phyloP scores from a whole-genome alignment of 208 protist species.

The Leishmania guyanensis region DNA sequence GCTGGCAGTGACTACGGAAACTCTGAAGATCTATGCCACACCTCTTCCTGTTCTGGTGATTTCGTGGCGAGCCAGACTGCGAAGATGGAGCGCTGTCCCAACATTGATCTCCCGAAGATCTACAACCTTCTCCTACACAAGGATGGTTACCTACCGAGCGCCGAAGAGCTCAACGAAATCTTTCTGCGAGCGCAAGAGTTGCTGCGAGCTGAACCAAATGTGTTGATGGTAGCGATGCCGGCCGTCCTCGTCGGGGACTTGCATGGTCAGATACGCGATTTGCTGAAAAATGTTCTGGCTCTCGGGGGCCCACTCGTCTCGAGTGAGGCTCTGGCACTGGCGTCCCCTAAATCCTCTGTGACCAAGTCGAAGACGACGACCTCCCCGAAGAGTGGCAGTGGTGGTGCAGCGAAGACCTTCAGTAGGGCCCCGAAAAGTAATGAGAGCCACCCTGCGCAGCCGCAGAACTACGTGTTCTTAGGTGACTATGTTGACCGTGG shows the following conservation, averaged over 20 bases:
- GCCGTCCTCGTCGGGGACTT: conserved; percentile 89
- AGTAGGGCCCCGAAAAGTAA: background rate
- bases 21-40: background rate
- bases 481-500: conserved; percentile 99
- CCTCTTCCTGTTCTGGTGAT: background rate
- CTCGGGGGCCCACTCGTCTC: conserved; percentile 63
- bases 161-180: conserved; percentile 82
- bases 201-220: conserved; percentile 93
- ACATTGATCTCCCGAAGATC: conserved; percentile 58
- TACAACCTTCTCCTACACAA: conserved; percentile 58
- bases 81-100: conserved; percentile 25
- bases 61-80: background rate
- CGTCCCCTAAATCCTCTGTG: background rate
- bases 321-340: conserved; percentile 18
- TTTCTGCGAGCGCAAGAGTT: conserved; percentile 66
- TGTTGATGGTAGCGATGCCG: conserved; percentile 96
- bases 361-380: background rate
- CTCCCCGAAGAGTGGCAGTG: background rate
- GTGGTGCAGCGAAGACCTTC: background rate
- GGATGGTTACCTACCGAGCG: conserved; percentile 58
- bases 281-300: conserved; percentile 68
- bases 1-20: conserved; percentile 4
- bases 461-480: conserved; percentile 97
- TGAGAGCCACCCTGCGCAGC: background rate
- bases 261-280: conserved; percentile 83